Conservation (phyloP, 768 basidiomycete genomes). For the Amanita subjunquillea region DNA sequence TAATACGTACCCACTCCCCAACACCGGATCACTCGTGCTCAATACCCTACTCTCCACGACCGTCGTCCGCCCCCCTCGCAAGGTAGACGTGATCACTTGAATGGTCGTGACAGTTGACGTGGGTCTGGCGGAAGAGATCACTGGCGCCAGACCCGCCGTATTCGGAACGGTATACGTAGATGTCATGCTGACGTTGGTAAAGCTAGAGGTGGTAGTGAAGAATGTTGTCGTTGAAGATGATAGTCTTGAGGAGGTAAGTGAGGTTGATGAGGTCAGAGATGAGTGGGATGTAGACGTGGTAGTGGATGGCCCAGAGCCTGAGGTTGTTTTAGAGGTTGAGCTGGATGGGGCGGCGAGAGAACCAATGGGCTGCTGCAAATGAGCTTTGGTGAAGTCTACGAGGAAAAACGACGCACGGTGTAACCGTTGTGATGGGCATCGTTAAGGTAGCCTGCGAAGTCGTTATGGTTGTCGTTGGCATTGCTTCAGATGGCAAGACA, state of each 20-base stretch:
- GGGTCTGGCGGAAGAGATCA: not conserved
- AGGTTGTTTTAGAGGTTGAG: not conserved
- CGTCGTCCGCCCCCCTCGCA: slow-evolving; percentile 9
- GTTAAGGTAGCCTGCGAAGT: too few species aligned
- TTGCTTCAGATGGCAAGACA: too few species aligned
- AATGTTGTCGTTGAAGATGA: not conserved
- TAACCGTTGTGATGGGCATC: too few species aligned
- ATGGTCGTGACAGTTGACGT: slow-evolving; percentile 10
- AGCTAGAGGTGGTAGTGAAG: not conserved
- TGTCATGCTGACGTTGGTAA: not conserved
- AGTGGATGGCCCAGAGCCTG: not conserved
- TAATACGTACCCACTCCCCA: slow-evolving; percentile 4
- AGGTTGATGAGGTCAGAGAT: too few species aligned
- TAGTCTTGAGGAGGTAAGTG: not conserved
- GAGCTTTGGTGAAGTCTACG: not conserved
- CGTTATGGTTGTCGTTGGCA: too few species aligned
- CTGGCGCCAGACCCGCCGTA: not conserved
- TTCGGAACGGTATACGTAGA: not conserved
- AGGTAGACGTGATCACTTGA: slow-evolving; percentile 11
- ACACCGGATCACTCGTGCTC: slow-evolving; percentile 18
- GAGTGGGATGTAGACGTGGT: not conserved
- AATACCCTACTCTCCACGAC: slow-evolving; percentile 19
- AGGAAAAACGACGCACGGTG: not conserved
- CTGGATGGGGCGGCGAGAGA: not conserved
- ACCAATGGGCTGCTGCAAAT: not conserved